Base-by-base conservation (phyloP, 768 basidiomycete species). In the Pilatotrama ljubarskyi region DNA sequence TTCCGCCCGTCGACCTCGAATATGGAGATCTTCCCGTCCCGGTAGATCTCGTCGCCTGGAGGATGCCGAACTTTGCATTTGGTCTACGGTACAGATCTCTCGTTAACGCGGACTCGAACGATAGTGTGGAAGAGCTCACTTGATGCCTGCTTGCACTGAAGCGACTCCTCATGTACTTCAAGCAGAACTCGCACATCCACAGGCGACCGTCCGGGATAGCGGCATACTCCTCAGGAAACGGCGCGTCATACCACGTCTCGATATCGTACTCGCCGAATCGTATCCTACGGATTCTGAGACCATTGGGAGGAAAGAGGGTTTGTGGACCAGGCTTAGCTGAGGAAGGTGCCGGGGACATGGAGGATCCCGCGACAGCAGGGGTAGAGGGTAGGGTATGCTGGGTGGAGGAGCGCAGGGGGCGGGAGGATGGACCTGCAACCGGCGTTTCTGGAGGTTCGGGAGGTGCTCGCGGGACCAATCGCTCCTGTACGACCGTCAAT, bases 1-100 rank as follows among this genome's bases (percentile, higher is more conserved):
- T 94, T 93, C 67, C 97, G 84, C 44, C 97, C 97, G 73, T 98
- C 97, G 26, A 99, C 95, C 72, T 99, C 97, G 69, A 96, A 99
- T 61, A 99, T 89, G 5, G 94, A 95, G 42, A 98, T 78, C 29
- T 70, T 72, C 22, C 88, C 88, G 73, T 98, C 96, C 40, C 95
- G 82, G 72, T 99, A 98, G 40, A 99, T 98, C 74, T 98, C 97
- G 72, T 98, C 96, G 9, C 97, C 97, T 15, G 96, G 97, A 7
- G 97, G 97, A 80, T 96, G 92, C 59, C 93, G 81, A 49, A 86
- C 82, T 73, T 95, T 95, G 78, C 97, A 99, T 77, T 98, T 98
- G 73, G 91, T 82, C 95, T 97, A 67, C 47, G 50, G 50, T 22
- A 60, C 40, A 17, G 35, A 44, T 15, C 38, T 40, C 38, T 40